These are phyloP conservation scores for Penicillium dipodomyicola DNA, from an alignment of 495 filamentous ascomycete genomes.

Conservation along the genomic window DNA sequence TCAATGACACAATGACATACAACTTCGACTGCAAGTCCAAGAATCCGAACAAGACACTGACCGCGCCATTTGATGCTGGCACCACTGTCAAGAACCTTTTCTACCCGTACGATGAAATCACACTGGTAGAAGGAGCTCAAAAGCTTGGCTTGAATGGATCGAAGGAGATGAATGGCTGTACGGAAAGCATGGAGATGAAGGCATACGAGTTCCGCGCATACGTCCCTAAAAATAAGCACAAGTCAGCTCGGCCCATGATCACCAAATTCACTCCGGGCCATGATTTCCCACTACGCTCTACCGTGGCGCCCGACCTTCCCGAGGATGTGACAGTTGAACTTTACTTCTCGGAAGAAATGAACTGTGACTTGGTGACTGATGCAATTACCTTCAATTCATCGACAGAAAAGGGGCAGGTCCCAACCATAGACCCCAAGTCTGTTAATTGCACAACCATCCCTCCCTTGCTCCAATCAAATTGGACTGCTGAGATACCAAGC, in stretches of 20 bases:
- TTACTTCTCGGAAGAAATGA: slow-evolving; percentile 61
- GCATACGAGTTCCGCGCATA: slow-evolving; percentile 64
- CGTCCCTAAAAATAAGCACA: slow-evolving; percentile 51
- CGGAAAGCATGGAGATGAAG: slow-evolving; percentile 49
- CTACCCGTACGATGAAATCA: slow-evolving; percentile 57
- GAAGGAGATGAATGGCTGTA: slow-evolving; percentile 52
- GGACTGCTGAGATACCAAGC: slow-evolving; percentile 52
- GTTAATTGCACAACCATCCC: slow-evolving; percentile 43
- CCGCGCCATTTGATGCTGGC: slow-evolving; percentile 55
- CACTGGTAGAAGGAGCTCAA: slow-evolving; percentile 35
- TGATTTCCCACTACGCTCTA: slow-evolving; percentile 55
- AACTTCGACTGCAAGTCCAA: slow-evolving; percentile 55
- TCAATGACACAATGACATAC: slow-evolving; percentile 52
- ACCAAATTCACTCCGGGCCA: slow-evolving; percentile 64
- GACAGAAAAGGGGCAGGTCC: slow-evolving; percentile 43
- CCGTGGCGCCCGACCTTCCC: slow-evolving; percentile 36
- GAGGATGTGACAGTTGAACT: slow-evolving; percentile 52
- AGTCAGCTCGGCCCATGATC: slow-evolving; percentile 56
- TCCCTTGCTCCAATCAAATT: slow-evolving; percentile 20
- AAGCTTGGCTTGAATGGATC: slow-evolving; percentile 45
- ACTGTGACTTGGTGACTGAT: slow-evolving; percentile 54
- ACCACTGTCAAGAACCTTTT: slow-evolving; percentile 63
- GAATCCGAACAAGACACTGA: slow-evolving; percentile 42
- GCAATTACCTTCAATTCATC: slow-evolving; percentile 52
- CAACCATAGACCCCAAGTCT: slow-evolving; percentile 26